Percentiles rank a stretch among this genome's conserved stretches.
Conservation (phyloP, 2,329 filamentous ascomycete genomes). For the Calycina marina region DNA sequence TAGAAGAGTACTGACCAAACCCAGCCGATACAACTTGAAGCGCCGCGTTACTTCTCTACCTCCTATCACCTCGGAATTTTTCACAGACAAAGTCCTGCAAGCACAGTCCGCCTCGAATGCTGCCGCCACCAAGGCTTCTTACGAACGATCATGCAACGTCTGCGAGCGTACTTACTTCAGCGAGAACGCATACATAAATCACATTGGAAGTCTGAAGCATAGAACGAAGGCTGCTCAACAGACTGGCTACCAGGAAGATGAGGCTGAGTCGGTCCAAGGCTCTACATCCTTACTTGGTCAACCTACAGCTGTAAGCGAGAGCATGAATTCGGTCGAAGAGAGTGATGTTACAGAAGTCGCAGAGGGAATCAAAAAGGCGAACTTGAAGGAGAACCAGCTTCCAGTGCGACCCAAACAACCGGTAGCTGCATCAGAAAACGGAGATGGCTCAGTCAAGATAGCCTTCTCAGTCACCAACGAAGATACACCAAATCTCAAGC, state of each 20-base stretch:
- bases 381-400: slow-evolving; percentile 25
- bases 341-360: slow-evolving; percentile 66
- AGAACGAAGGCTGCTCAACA: slow-evolving; percentile 47
- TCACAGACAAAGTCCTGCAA: slow-evolving; percentile 88
- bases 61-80: slow-evolving; percentile 80
- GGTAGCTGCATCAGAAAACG: slow-evolving; percentile 8
- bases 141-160: slow-evolving; percentile 65
- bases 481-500: slow-evolving; percentile 28
- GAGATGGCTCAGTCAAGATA: slow-evolving; percentile 13
- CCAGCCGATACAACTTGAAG: slow-evolving; percentile 87
- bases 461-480: slow-evolving; percentile 24
- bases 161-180: slow-evolving; percentile 94
- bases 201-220: slow-evolving; percentile 83
- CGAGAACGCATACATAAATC: slow-evolving; percentile 90
- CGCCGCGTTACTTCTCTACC: slow-evolving; percentile 81
- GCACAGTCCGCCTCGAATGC: slow-evolving; percentile 74
- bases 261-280: slow-evolving; percentile 71
- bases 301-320: slow-evolving; percentile 32
- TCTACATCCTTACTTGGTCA: slow-evolving; percentile 86
- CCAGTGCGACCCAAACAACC: slow-evolving; percentile 14
- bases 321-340: slow-evolving; percentile 52
- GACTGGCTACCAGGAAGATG: slow-evolving; percentile 35
- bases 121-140: slow-evolving; percentile 76
- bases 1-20: too few species aligned
- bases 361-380: slow-evolving; percentile 58